Evolutionary conservation across 306 rosid genomes (phyloP), one percentile per base, ranked within the genome.

Genomic region (Rosa chinensis): DNA sequence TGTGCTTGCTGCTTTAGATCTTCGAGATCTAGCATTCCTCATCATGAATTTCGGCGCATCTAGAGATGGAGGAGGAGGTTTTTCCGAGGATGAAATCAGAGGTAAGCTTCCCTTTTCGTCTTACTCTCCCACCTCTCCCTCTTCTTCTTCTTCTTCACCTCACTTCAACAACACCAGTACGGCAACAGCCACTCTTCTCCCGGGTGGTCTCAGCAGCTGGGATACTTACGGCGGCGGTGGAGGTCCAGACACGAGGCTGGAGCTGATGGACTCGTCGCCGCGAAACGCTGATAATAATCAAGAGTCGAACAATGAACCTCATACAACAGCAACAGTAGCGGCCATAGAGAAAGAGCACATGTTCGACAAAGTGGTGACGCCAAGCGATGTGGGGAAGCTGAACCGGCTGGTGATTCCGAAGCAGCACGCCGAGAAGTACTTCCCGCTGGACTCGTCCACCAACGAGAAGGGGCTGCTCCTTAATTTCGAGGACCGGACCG

Each of bases 391-490:
- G 5, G 89, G 89, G 5, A 87, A 87, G 50, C 85, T 87, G 3
- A 84, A 87, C 59, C 83, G 89, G 9, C 69, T 87, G 6, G 89
- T 87, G 13, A 87, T 87, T 20, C 89, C 89, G 10, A 87, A 87
- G 69, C 89, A 87, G 77, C 89, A 84, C 70, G 89, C 89, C 0
- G 89, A 87, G 82, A 81, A 80, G 68, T 81, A 76, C 74, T 87
- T 87, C 63, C 89, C 89, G 1, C 45, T 87, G 20, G 99, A 92
- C 72, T 91, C 98, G 2, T 61, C 90, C 12, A 32, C 89, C 17
- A 92, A 88, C 82, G 99, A 92, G 82, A 94, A 91, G 62, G 99
- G 99, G 0, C 81, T 94, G 0, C 83, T 94, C 0, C 80, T 94
- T 17, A 92, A 88, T 72, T 94, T 94, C 72, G 97, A 94, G 73